Base-by-base conservation (phyloP, 208 protist genomes). In the Porcisia deanei region DNA sequence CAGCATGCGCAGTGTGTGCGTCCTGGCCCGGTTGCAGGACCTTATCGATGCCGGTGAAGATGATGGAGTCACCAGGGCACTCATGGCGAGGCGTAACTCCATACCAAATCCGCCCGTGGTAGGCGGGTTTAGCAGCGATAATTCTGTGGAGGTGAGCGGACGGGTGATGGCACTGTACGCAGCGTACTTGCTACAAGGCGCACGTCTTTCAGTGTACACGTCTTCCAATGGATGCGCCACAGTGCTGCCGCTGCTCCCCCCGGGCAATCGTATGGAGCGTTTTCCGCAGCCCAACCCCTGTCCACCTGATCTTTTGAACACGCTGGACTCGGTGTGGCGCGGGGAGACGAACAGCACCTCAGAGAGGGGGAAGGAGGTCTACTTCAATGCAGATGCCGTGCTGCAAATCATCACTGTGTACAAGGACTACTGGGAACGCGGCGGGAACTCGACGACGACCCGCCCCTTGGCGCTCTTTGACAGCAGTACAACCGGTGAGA, bases 241-340 rank as follows among this genome's bases (percentile, higher is more conserved):
- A n/a, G 85, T 97, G 49, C 30, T 95, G 41, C 91, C 91, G 18
- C 74, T 97, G 47, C 77, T 87, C 39, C 68, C 82, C 34, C 83
- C 77, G 5, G 83, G 83, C 30, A 75, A 84, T 68, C 80, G 79
- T 54, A 87, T 96, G 64, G 84, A 90, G 64, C 79, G 77, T 41
- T 84, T 80, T 53, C n/a, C 81, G 16, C 74, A 77, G 39, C 85
- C 86, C 9, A 88, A 95, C 68, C 89, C 89, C n/a, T 94, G 89
- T 66, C 89, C 93, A 20, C 59, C 64, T 16, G 76, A 90, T 45
- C 79, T 97, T 34, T 82, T 93, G n/a, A 88, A 90, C 45, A 88
- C 89, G 66, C 80, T 97, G 20, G 86, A 93, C 65, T 90, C 89
- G 20, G 89, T 95, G 57, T 97, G 93, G 91, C 85, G 79, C 25